These are phyloP conservation scores for Fusarium phyllophilum DNA, from an alignment of 2,329 filamentous ascomycete species.

Conservation along the genomic window DNA sequence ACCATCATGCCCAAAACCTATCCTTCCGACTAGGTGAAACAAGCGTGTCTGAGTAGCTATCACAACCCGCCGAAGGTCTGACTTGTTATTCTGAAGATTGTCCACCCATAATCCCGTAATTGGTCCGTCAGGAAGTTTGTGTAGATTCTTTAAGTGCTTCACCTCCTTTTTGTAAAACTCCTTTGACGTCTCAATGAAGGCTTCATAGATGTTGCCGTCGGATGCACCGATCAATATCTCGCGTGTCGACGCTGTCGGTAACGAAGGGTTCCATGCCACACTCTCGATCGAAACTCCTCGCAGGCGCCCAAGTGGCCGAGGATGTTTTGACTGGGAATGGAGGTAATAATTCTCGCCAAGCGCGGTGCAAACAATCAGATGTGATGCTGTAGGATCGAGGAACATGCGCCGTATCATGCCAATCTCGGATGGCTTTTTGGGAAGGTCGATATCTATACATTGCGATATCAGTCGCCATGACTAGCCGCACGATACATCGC, in stretches of 20 bases:
- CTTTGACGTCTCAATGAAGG: conserved; percentile 90
- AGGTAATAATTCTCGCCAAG: conserved; percentile 98
- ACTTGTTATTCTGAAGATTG: conserved; percentile 70
- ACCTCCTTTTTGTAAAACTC: conserved; percentile 97
- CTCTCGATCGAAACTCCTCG: conserved; percentile 90
- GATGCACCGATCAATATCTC: conserved; percentile 92
- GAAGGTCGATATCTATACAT: conserved; percentile 87
- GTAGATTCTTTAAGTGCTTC: conserved; percentile 86
- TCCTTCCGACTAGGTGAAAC: conserved; percentile 82
- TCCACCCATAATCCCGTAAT: conserved; percentile 91
- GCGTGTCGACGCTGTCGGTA: conserved; percentile 91
- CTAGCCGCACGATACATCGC: not conserved
- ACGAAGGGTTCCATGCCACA: conserved; percentile 92
- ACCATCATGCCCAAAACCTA: conserved; percentile 80
- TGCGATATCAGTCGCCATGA: conserved; percentile 17
- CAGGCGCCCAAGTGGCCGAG: conserved; percentile 81
- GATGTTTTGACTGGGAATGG: conserved; percentile 91
- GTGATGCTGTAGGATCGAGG: conserved; percentile 94
- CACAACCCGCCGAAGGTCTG: conserved; percentile 80
- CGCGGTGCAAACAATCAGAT: conserved; percentile 90
- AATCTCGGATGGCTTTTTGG: conserved; percentile 89
- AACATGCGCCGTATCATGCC: conserved; percentile 96
- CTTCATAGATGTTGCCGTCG: conserved; percentile 96
- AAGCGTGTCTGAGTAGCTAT: conserved; percentile 82
- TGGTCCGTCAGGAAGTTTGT: conserved; percentile 83